Base-by-base conservation (phyloP, 225 moss, liverwort and hornwort genomes). In the Pseudoscleropodium purum region DNA sequence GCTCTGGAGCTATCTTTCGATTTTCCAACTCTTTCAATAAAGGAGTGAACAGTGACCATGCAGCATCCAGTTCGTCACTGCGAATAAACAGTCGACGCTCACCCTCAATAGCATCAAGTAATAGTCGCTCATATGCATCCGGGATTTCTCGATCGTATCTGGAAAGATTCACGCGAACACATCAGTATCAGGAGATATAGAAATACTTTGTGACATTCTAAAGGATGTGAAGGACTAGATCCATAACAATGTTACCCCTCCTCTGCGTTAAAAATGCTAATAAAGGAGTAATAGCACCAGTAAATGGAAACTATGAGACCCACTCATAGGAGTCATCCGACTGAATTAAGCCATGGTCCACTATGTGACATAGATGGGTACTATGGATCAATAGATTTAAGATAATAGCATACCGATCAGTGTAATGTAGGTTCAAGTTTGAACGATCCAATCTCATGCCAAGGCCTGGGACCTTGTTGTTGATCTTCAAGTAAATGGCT, bases 21-120 rank as follows among this genome's bases (percentile, higher is more conserved):
- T n/a, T 60, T 92, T 97, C 99, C 80, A 97, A 88, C 76, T 97
- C 96, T 85, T 96, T 94, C 74, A 99, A 87, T 68, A 97, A 90
- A 62, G 99, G 99, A 72, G 99, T 97, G 90, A 99, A 99, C 74
- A 99, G 90, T 23, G 97, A 88, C 99, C 97, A 99, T 39, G 99
- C 99, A n/a, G 99, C 99, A 90, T 99, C 97, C 86, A 99, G 92
- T 90, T 99, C 98, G 82, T 99, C 97, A 91, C 98, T 99, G 89
- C 99, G 95, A 52, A 99, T 99, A 74, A 99, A 99, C 13, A 99
- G 92, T 56, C 99, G 94, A 19, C 99, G 95, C 92, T 99, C 99
- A 27, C 99, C 99, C 86, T 95, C 99, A 74, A 99, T 97, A 61
- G 99, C 99, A 91, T 99, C 99, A 36, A 99, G 95, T 79, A 99